Evolutionary conservation across 2,329 filamentous ascomycete species (phyloP).

Genomic region (Diaporthe aspalathi): DNA sequence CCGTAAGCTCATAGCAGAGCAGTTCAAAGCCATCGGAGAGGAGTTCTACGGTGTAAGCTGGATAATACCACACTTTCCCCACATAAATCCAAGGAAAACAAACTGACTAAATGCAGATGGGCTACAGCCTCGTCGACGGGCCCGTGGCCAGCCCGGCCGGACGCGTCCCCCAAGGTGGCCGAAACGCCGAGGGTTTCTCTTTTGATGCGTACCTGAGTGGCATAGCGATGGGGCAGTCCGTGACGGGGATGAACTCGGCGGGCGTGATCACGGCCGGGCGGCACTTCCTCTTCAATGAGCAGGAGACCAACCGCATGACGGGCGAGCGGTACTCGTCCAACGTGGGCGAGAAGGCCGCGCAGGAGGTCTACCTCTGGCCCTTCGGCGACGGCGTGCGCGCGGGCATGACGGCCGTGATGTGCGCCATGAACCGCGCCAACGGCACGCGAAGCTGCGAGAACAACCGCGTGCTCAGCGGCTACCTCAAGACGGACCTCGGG

Average conservation of each 20-base stretch:
- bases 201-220: conserved; percentile 66
- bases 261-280: conserved; percentile 77
- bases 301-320: conserved; percentile 56
- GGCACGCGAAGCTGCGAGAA: conserved; percentile 74
- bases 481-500: conserved; percentile 71
- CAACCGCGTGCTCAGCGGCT: conserved; percentile 72
- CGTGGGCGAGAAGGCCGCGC: conserved; percentile 53
- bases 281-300: conserved; percentile 73
- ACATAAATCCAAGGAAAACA: neutral
- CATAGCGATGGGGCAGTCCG: conserved; percentile 60
- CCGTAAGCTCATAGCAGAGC: conserved; percentile 37
- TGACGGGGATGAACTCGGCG: conserved; percentile 75
- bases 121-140: conserved; percentile 19
- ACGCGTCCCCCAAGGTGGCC: neutral
- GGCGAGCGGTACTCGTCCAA: conserved; percentile 55
- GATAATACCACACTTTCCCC: neutral
- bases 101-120: neutral
- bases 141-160: conserved; percentile 17
- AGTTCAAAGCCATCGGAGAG: conserved; percentile 39
- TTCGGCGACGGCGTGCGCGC: conserved; percentile 12
- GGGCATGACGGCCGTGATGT: conserved; percentile 33
- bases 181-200: conserved; percentile 16
- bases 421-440: conserved; percentile 35
- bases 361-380: conserved; percentile 59
- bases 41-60: conserved; percentile 41